Conservation (phyloP, 352 stramenopile genomes). For the Pelagophyceae sp. region DNA sequence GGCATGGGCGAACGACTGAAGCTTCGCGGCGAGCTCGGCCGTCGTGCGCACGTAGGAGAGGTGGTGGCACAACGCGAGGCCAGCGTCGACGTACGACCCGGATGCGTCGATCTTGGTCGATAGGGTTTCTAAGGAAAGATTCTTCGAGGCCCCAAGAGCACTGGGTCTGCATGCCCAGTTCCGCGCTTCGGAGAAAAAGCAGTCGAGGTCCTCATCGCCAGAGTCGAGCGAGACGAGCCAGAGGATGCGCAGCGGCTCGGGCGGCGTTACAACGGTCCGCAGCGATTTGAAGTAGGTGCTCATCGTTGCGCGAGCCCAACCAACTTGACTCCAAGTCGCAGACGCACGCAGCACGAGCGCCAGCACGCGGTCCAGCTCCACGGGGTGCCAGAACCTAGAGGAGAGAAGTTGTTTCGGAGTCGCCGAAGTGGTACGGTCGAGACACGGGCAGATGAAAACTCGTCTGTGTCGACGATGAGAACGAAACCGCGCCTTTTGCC, state of each 20-base stretch:
- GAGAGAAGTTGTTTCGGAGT: too few relatives aligned
- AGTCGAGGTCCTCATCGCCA: not conserved
- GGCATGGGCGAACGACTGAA: conserved; percentile 7
- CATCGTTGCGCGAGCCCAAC: conserved; percentile 12
- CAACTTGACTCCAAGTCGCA: not conserved
- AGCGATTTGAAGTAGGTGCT: conserved; percentile 9
- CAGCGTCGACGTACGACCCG: not conserved
- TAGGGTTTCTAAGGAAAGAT: not conserved
- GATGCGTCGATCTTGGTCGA: not conserved
- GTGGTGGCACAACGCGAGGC: not conserved
- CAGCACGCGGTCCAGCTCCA: conserved; percentile 7
- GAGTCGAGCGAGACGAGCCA: not conserved
- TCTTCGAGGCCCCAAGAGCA: not conserved
- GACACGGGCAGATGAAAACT: too few relatives aligned
- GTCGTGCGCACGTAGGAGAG: conserved; percentile 15
- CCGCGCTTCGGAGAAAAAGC: conserved; percentile 14
- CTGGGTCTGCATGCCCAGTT: conserved; percentile 4
- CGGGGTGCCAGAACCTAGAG: conserved; percentile 19
- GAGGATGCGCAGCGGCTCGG: conserved; percentile 10
- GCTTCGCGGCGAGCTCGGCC: not conserved
- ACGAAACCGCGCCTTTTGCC: not conserved
- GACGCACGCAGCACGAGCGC: not conserved
- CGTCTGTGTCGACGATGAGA: conserved; percentile 10
- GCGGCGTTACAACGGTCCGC: not conserved
- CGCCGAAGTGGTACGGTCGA: too few relatives aligned